Evolutionary conservation across 2,329 filamentous ascomycete species (phyloP), one percentile per base, ranked within the genome.

Genomic region (Fusarium abutilonis): DNA sequence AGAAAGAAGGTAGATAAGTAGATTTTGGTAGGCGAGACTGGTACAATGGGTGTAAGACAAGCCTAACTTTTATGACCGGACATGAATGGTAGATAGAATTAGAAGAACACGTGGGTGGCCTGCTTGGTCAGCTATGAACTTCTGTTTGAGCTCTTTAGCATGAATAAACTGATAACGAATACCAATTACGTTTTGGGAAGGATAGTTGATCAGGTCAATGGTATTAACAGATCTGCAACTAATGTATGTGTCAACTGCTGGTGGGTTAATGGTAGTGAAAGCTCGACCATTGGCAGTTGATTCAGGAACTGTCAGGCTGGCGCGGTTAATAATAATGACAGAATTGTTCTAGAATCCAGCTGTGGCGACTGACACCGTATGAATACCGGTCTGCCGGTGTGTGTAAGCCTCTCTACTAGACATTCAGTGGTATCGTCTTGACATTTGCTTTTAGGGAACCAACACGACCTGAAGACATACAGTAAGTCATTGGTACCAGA

Each of bases 1-100:
- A 53, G 52, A 54, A 36, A 53, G 52, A 56, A 36, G 60, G 54
- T 60, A 64, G 46, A 60, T 58, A 60, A 56, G 56, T 39, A 38
- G 35, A 38, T 19, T 42, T 47, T 35, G 19, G 21, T 35, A n/a
- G 19, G n/a, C 19, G 23, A 41, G 19, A 14, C n/a, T 49, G 41
- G 39, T 39, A 34, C 26, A 31, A 34, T 47, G 15, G 36, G 32
- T 52, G 17, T 46, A 46, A 50, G 38, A 15, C 11, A 35, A 51
- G 39, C 44, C 48, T 52, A 46, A 41, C 31, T 39, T 47, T 65
- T 64, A 68, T 50, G 67, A 67, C 44, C 46, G 55, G 58, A 67
- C 23, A 66, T 39, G 57, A 67, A 56, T 39, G 51, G 58, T 60
- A 65, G 61, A 66, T 69, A 68, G 54, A 68, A 32, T 46, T 62